A percentile compares a stretch with the other conserved stretches of the same genome.
These are phyloP conservation scores for Rhodomyrtus psidioides DNA, from an alignment of 441 rosid species.

Conservation along the genomic window DNA sequence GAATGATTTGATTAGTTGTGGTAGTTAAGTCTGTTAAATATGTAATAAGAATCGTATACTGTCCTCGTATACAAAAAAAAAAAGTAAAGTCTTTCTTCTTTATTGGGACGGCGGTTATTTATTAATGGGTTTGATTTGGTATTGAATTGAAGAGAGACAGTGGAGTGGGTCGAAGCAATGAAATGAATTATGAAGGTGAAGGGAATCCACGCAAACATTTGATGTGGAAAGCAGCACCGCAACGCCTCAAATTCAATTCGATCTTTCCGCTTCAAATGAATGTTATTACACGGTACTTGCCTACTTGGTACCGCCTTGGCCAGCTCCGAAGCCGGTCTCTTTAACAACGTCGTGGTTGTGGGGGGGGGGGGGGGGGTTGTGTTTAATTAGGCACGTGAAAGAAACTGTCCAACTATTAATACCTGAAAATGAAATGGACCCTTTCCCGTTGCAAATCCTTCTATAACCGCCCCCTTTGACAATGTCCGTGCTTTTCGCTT, in stretches of 20 bases:
- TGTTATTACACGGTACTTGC: neutral
- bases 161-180: neutral
- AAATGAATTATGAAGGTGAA: too few relatives aligned
- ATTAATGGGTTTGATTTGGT: neutral
- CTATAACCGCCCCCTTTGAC: neutral
- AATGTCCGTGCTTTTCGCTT: neutral
- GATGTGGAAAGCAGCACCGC: neutral
- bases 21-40: conserved; percentile 29
- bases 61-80: conserved; percentile 14
- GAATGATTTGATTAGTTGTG: conserved; percentile 12
- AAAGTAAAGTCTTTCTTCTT: neutral
- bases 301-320: neutral
- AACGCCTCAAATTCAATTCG: neutral
- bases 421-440: too few relatives aligned
- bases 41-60: conserved; percentile 19
- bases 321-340: neutral
- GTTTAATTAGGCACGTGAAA: neutral
- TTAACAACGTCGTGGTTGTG: neutral
- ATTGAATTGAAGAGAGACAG: neutral
- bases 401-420: neutral
- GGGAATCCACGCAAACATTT: neutral
- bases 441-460: too few relatives aligned
- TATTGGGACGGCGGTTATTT: conserved; percentile 2
- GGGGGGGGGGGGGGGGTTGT: neutral
- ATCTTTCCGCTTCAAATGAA: neutral